Evolutionary conservation across 2,329 filamentous ascomycete species (phyloP), one percentile per base, ranked within the genome.

Genomic region (Trichoderma cornu-damae): DNA sequence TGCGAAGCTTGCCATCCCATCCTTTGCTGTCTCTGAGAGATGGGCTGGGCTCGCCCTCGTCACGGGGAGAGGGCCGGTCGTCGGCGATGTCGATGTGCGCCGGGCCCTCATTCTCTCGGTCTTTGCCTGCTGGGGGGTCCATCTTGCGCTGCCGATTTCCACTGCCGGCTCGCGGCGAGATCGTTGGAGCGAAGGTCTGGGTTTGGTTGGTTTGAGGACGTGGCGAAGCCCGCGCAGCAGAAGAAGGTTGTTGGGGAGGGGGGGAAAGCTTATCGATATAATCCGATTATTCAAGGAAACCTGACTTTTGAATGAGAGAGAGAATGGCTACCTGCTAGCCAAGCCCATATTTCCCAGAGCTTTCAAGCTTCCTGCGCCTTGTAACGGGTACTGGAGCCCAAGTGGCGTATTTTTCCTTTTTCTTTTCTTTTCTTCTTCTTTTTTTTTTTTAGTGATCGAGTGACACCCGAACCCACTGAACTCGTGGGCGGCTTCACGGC

Each of bases 1-100:
- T 74, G 37, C 89, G 81, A 59, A 93, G 78, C 74, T 93, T 93
- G 61, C 89, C 89, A 70, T 93, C 89, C 89, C 89, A 93, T 60
- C 89, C 89, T 66, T 81, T 85, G 72, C 80, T 84, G 64, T 84
- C 81, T 61, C 75, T 77, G 49, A 83, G 70, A 11, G 73, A 75
- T 4, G 77, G 76, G 62, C 77, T 80, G 14, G 71, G 63, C 57
- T 77, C 73, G 53, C 68, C 73, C 5, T 79, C 74, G 54, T 69
- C 66, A 14, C 65, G 69, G 6, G 74, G 71, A 4, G 73, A 69
- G 20, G 68, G 66, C 48, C 73, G 64, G 48, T 77, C 73, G 58
- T 78, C 74, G 18, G 74, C 72, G 52, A 81, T 73, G 60, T 81
- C 78, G 66, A 82, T 78, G 64, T 78, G 79, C 67, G 64, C 70